Percentiles rank a stretch among this genome's conserved stretches.
Conservation (phyloP, 495 filamentous ascomycete species). For the Cercophora samala region DNA sequence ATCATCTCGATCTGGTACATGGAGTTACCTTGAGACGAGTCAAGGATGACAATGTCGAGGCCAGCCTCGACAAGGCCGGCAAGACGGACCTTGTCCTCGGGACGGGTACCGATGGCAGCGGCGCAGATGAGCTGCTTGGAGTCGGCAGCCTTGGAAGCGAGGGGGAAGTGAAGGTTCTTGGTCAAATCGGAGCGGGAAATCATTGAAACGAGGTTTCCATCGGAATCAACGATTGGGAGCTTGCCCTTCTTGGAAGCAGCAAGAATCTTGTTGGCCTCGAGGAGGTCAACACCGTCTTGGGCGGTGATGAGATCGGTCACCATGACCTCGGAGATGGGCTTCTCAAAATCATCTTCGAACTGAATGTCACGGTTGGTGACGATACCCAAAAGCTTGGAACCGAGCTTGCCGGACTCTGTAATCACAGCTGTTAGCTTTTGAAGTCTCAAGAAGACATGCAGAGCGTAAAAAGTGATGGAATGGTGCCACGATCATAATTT, state of each 20-base stretch:
- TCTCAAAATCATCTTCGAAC: constrained; percentile 72
- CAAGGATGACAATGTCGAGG: constrained; percentile 90
- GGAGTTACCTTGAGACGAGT: constrained; percentile 94
- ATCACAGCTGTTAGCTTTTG: constrained; percentile 30
- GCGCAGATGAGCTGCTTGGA: constrained; percentile 97
- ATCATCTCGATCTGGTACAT: constrained; percentile 98
- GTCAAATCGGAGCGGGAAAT: constrained; percentile 96
- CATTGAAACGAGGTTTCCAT: constrained; percentile 86
- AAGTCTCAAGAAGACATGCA: constrained; percentile 19
- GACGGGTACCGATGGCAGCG: constrained; percentile 90
- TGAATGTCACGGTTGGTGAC: constrained; percentile 97
- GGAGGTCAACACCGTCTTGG: constrained; percentile 73
- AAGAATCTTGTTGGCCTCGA: constrained; percentile 89
- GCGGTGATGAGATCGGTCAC: constrained; percentile 93
- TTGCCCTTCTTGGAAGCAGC: constrained; percentile 98
- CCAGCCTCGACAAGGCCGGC: constrained; percentile 88
- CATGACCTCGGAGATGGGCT: constrained; percentile 87
- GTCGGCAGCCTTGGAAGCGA: constrained; percentile 93
- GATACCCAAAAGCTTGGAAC: constrained; percentile 93
- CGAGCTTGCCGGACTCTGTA: constrained; percentile 84
- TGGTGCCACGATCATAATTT: constrained; percentile 38
- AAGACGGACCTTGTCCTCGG: constrained; percentile 85
- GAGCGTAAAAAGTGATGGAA: constrained; percentile 18
- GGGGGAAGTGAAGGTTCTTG: constrained; percentile 97
- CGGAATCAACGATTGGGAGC: constrained; percentile 86